Base-by-base conservation (phyloP, 805 yeast genomes). In the Torulaspora microellipsoides region DNA sequence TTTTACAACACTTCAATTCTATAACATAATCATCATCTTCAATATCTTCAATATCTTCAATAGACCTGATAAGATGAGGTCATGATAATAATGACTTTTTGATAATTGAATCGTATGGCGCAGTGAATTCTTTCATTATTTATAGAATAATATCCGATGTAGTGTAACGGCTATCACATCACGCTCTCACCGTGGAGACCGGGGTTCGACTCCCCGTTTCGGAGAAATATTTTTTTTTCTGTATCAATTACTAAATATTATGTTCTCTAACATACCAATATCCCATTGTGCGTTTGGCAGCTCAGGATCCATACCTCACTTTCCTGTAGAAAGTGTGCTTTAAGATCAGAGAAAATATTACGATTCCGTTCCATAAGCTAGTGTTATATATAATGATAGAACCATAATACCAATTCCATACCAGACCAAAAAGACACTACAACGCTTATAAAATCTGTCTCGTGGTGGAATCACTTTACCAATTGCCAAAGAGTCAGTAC, bases 331-430 rank as follows among this genome's bases (percentile, higher is more conserved):
- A 13, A 10, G 25, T 6, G 15, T 29, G n/a, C 2, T 9, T 29
- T 29, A 12, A 8, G 31, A 29, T 9, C 15, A n/a, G n/a, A 29
- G 9, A 29, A 6, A 4, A 6, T 5, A 29, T 28, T 36, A 14
- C 20, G 29, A 43, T n/a, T 30, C 38, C 8, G 48, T 33, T 7
- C 48, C 50, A 37, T 45, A 50, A 3, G 36, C 38, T 12, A 68
- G 50, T 0, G 71, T 70, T 3, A 71, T 69, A 46, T 60, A 66
- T 13, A 79, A 65, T 42, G 95, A 85, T n/a, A 84, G 68, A 17
- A 78, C 55, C 84, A 85, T 83, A 1, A 87, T 87, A 2, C 67
- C 44, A 4, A 81, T 53, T 2, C 96, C 96, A 82, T 87, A 88
- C 15, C 74, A 47, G 0, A 75, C 68, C 53, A 89, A 70, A 0